Base-by-base conservation (phyloP, 1,284 basidiomycete species). In the Apiotrichum gracile region DNA sequence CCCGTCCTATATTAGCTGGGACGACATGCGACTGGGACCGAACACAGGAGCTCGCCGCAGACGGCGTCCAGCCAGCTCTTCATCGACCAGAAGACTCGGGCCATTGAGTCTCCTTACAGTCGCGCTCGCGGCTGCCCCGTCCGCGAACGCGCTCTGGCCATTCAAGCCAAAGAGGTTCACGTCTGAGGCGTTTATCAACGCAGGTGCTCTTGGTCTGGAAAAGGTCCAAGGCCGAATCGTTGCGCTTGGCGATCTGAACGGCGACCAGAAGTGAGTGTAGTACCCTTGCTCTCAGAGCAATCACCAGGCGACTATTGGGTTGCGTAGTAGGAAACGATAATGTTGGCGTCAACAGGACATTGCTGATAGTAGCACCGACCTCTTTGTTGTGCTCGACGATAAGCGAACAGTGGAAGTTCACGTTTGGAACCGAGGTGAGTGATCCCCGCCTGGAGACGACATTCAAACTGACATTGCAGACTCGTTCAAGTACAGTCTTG, bases 181-280 rank as follows among this genome's bases (percentile, higher is more conserved):
- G n/a, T 83, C 85, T 49, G 93, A 94, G 65, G 82, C 86, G 0
- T 80, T 97, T 43, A 79, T 96, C 55, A 79, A 84, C 60, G 86
- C 91, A 1, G 93, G 91, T 2, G 75, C 83, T 0, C 79, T 96
- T 63, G 93, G 92, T 1, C 76, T 98, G 19, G 80, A 80, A 35
- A 83, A 82, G 22, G 35, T 47, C 25, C 26, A 37, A 19, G 72
- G 70, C 5, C 81, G 87, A 52, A 81, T 96, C 26, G 81, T 89
- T 45, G 93, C 92, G 2, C 87, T 92, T 66, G 94, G 91, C 27
- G 94, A 98, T 76, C 93, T 91, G 72, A 85, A 97, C 70, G 92
- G 88, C 5, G 92, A 97, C 73, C 91, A 96, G 69, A 88, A 88
- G 90, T 94, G 70, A 72, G 87, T 78, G 3, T 12, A 19, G 9